Base-by-base conservation (phyloP, 208 protist genomes). In the Phytomonas sp. region DNA sequence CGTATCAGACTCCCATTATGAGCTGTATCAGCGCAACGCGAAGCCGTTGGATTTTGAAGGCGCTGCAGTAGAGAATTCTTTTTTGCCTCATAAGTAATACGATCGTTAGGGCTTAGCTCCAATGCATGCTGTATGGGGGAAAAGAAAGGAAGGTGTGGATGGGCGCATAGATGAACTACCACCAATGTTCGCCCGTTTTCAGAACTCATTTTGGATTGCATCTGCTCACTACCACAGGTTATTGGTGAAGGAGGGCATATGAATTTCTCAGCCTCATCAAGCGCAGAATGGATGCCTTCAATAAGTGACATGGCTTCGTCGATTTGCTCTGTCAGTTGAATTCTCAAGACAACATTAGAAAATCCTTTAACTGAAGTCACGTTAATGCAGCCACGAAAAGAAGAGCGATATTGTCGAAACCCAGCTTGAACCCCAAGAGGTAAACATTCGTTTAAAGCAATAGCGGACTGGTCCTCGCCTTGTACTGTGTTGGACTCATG, bases 81-180 rank as follows among this genome's bases (percentile, higher is more conserved):
- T 36, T 73, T 77, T 23, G 5, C 68, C 40, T 71, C 66, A 76
- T 85, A 86, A 46, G 63, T 36, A 31, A 79, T 62, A 36, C 80
- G 77, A 68, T 85, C 74, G 26, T 40, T 30, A 29, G 69, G 56
- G n/a, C 78, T 62, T 33, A 93, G 71, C 73, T 87, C 88, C 26
- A 84, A 68, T 9, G 80, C 76, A 60, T 68, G 68, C 61, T 82
- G 74, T 23, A 28, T 43, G 0, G 84, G 32, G 7, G 61, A 61
- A 72, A 91, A 93, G 67, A 91, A 93, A 46, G 80, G 32, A 61
- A 76, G 71, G n/a, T 74, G 65, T 20, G 77, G 83, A 51, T 83
- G 51, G 8, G 77, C 74, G 53, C 72, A 80, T 62, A 56, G 20
- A 5, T 56, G 46, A 56, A 56, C 46, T 56, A 56, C 23, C 0